Evolutionary conservation across 306 rosid genomes (phyloP).

Genomic region (Prunus kanzakura): DNA sequence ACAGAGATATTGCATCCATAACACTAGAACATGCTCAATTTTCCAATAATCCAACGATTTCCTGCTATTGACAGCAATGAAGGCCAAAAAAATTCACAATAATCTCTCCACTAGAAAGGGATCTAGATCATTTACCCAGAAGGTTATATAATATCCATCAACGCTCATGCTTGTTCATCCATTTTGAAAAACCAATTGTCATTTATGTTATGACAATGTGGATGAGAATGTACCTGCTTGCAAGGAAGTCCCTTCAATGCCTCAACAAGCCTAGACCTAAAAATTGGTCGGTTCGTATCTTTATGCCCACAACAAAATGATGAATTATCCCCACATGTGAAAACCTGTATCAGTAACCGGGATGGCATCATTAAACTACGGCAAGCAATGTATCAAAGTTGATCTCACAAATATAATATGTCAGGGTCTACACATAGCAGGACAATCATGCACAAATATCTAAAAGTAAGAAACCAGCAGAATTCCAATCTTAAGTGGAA

Average conservation of each 20-base stretch:
- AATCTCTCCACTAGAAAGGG: background rate
- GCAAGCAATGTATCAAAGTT: background rate
- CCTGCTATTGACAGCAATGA: background rate
- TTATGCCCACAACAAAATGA: slow-evolving; percentile 84
- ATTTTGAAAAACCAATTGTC: background rate
- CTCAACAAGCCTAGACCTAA: slow-evolving; percentile 85
- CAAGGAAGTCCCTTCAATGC: slow-evolving; percentile 70
- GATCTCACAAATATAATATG: background rate
- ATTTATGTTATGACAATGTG: background rate
- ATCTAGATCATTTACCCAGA: background rate
- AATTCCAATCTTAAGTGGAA: background rate
- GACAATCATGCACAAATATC: background rate
- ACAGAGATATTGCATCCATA: background rate
- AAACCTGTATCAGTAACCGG: slow-evolving; percentile 54
- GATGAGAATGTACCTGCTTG: slow-evolving; percentile 62
- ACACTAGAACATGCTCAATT: background rate
- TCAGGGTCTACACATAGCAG: background rate
- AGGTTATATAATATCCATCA: background rate
- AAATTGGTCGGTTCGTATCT: slow-evolving; percentile 78
- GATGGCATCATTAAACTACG: background rate
- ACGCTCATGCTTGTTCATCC: background rate
- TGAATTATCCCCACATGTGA: slow-evolving; percentile 91
- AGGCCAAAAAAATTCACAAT: background rate
- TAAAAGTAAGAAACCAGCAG: background rate
- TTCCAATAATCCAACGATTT: background rate